Evolutionary conservation across 805 yeast genomes (phyloP).

Genomic region (Lachancea quebecensis): DNA sequence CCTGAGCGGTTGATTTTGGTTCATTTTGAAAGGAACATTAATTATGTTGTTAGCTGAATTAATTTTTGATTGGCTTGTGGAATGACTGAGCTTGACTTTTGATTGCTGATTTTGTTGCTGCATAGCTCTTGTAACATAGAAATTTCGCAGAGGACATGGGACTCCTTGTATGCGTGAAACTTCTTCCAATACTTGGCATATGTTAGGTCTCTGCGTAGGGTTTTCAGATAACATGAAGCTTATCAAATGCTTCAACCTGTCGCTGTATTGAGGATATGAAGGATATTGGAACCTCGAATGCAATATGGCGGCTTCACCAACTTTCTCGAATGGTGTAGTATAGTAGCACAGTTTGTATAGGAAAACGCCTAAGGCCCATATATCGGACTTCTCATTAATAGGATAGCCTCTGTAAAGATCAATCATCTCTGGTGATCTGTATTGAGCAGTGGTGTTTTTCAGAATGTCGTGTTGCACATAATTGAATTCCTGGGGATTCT

Average conservation of each 20-base stretch:
- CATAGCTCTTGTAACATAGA: conserved; percentile 29
- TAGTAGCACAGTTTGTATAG: conserved; percentile 72
- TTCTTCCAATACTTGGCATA: conserved; percentile 63
- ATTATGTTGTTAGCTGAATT: not conserved
- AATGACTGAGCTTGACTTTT: conserved; percentile 2
- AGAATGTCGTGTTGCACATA: conserved; percentile 59
- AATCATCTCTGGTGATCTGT: conserved; percentile 93
- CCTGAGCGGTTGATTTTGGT: not conserved
- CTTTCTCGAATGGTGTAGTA: conserved; percentile 72
- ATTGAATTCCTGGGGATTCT: conserved; percentile 51
- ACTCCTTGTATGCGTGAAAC: conserved; percentile 53
- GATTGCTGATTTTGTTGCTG: conserved; percentile 6
- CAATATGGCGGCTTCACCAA: conserved; percentile 57
- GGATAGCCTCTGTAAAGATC: conserved; percentile 78
- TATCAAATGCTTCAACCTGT: conserved; percentile 57
- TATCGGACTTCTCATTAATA: conserved; percentile 85
- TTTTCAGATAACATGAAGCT: conserved; percentile 54
- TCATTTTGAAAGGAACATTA: not conserved
- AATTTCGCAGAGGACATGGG: conserved; percentile 37
- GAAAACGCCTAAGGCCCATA: conserved; percentile 94
- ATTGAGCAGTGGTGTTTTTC: conserved; percentile 91
- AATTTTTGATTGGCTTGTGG: conserved; percentile 2
- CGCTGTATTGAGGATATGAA: conserved; percentile 49
- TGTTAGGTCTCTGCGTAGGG: conserved; percentile 68
- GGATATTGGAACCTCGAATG: conserved; percentile 49